phyloP scores from a whole-genome alignment of 805 yeast species.

The Tetrapisispora namnaoensis region DNA sequence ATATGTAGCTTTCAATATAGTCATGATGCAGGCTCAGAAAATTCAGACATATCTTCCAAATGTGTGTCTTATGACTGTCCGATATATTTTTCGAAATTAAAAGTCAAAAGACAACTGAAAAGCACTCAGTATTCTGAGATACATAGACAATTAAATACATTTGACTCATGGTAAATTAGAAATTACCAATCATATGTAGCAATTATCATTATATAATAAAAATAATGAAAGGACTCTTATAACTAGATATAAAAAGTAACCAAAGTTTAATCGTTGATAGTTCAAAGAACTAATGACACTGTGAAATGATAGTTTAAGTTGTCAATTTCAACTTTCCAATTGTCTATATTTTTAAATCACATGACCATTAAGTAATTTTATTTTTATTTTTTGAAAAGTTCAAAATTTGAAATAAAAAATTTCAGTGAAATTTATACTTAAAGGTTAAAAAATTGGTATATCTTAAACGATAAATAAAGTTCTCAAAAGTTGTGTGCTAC shows the following conservation, averaged over 20 bases:
- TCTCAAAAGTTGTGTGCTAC: too few species aligned
- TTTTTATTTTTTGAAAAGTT: not conserved
- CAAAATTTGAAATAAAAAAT: not conserved
- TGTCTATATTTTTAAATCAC: too few species aligned
- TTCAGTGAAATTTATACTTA: not conserved
- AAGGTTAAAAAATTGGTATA: too few species aligned
- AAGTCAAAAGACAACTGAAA: slow-evolving; percentile 28
- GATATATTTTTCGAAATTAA: slow-evolving; percentile 44
- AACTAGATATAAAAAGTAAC: too few species aligned
- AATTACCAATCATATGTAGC: too few species aligned
- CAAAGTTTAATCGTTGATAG: too few species aligned
- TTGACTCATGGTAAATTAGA: not conserved
- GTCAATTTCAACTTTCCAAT: too few species aligned
- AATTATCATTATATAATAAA: too few species aligned
- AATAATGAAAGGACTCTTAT: not conserved
- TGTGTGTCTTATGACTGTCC: slow-evolving; percentile 63
- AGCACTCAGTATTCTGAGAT: not conserved
- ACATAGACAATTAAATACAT: not conserved
- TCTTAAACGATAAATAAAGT: too few species aligned
- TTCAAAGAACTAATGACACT: too few species aligned
- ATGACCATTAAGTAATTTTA: not conserved
- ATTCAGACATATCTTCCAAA: slow-evolving; percentile 22
- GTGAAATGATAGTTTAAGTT: too few species aligned
- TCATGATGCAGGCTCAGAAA: slow-evolving; percentile 19
- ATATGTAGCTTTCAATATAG: slow-evolving; percentile 27